Percentiles rank a stretch among this genome's conserved stretches.
These are phyloP conservation scores for Pyrenophora graminea DNA, from an alignment of 2,329 filamentous ascomycete species.

Conservation along the genomic window DNA sequence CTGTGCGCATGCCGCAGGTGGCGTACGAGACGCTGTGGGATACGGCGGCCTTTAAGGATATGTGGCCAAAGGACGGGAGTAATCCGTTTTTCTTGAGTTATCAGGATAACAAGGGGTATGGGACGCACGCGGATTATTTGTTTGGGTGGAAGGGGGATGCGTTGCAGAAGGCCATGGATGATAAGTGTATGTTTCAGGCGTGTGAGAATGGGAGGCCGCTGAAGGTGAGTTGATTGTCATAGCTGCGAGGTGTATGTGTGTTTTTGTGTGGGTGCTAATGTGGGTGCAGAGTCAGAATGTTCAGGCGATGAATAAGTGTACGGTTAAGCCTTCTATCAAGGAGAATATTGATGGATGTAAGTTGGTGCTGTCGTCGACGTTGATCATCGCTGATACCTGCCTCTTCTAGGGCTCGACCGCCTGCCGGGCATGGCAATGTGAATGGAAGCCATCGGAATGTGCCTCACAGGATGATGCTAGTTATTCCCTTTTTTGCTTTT, in stretches of 20 bases:
- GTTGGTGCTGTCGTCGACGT: constrained; percentile 1
- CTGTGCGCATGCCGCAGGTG: constrained; percentile 38
- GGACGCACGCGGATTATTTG: constrained; percentile 36
- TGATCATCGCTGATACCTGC: not conserved
- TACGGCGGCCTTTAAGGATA: constrained; percentile 29
- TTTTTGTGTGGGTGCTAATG: not conserved
- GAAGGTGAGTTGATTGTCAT: constrained; percentile 24
- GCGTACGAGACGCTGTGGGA: constrained; percentile 40
- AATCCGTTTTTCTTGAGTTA: constrained; percentile 35
- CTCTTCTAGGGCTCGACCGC: not conserved
- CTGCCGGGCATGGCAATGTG: constrained; percentile 7
- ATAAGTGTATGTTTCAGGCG: constrained; percentile 31
- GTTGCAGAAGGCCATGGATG: constrained; percentile 33
- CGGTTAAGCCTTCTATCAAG: constrained; percentile 25
- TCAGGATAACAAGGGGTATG: constrained; percentile 33
- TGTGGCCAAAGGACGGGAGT: constrained; percentile 34
- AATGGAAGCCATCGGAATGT: not conserved
- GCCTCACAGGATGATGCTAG: not conserved
- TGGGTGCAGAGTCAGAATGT: constrained; percentile 1
- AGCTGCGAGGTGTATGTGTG: no score
- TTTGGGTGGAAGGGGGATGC: constrained; percentile 38
- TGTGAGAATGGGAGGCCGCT: constrained; percentile 25
- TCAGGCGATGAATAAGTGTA: constrained; percentile 28
- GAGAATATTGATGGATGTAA: constrained; percentile 34
- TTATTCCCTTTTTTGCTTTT: not conserved